These are phyloP conservation scores for Chytriomyces sp. DNA, from an alignment of 192 early-diverging fungal genomes.

Conservation along the genomic window DNA sequence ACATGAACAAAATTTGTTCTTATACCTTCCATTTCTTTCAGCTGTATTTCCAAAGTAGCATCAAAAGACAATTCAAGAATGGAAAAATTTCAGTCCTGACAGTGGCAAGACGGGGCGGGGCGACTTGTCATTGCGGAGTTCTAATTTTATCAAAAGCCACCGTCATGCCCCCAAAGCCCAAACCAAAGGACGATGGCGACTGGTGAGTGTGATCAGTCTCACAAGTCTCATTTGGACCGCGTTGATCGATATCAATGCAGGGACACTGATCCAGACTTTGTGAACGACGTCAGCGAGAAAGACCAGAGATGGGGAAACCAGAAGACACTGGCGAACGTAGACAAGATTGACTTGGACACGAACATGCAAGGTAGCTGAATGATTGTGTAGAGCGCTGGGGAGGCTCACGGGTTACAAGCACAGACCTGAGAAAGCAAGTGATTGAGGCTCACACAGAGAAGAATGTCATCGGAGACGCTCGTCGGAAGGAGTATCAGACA, in stretches of 20 bases:
- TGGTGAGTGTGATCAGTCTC: not conserved
- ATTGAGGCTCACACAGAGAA: slow-evolving; percentile 10
- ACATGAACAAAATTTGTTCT: too few species aligned
- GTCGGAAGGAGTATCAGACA: slow-evolving; percentile 30
- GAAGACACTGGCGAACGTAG: slow-evolving; percentile 33
- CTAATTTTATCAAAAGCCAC: not conserved
- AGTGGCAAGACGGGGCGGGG: too few species aligned
- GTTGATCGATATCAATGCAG: not conserved
- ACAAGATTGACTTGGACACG: slow-evolving; percentile 16
- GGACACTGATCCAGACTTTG: slow-evolving; percentile 49
- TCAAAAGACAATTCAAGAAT: too few species aligned
- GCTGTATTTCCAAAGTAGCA: too few species aligned
- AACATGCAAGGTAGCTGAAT: slow-evolving; percentile 29
- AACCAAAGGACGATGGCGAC: slow-evolving; percentile 16
- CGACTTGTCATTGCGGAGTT: too few species aligned
- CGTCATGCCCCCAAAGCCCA: not conserved
- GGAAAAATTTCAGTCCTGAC: too few species aligned
- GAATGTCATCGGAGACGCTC: not conserved
- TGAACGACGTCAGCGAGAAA: slow-evolving; percentile 48
- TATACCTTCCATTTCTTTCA: too few species aligned
- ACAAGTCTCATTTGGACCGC: not conserved
- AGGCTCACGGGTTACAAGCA: not conserved
- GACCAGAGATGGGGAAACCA: slow-evolving; percentile 53
- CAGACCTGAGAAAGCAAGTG: slow-evolving; percentile 25
- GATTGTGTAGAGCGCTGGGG: not conserved